These are phyloP conservation scores for Rhododendron griersonianum DNA, from an alignment of 148 eudicot species.

Conservation along the genomic window DNA sequence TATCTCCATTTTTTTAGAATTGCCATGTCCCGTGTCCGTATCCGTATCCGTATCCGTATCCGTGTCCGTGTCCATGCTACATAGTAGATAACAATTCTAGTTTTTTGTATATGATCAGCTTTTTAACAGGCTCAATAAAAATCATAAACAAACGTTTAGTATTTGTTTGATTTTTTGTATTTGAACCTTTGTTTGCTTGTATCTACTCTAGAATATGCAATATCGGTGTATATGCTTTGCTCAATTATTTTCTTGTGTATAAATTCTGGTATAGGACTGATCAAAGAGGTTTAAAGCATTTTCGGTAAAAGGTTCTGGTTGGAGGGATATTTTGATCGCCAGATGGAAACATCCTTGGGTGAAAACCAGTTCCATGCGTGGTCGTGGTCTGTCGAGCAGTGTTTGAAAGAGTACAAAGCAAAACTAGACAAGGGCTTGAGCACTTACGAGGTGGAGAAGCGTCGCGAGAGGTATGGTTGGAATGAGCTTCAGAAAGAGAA, in stretches of 20 bases:
- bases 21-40: no score
- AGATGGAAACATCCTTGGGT: conserved; percentile 25
- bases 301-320: background rate
- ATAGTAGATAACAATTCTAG: background rate
- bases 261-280: conserved; percentile 8
- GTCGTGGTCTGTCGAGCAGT: conserved; percentile 15
- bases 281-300: conserved; percentile 2
- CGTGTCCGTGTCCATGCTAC: background rate
- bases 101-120: no score
- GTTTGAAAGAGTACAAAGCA: conserved; percentile 12
- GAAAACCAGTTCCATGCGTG: conserved; percentile 7
- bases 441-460: conserved; percentile 55
- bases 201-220: background rate
- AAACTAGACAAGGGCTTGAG: conserved; percentile 11
- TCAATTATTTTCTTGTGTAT: conserved; percentile 2
- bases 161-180: background rate
- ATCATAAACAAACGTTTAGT: background rate
- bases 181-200: background rate
- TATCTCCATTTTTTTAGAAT: no score
- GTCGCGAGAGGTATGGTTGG: conserved; percentile 53
- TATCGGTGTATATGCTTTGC: background rate
- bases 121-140: background rate
- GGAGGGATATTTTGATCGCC: background rate
- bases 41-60: no score
- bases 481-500: conserved; percentile 73